Percentiles rank a stretch among this genome's conserved stretches.
These are phyloP conservation scores for Uronychia setigera DNA, from an alignment of 73 alveolate species.

Conservation along the genomic window DNA sequence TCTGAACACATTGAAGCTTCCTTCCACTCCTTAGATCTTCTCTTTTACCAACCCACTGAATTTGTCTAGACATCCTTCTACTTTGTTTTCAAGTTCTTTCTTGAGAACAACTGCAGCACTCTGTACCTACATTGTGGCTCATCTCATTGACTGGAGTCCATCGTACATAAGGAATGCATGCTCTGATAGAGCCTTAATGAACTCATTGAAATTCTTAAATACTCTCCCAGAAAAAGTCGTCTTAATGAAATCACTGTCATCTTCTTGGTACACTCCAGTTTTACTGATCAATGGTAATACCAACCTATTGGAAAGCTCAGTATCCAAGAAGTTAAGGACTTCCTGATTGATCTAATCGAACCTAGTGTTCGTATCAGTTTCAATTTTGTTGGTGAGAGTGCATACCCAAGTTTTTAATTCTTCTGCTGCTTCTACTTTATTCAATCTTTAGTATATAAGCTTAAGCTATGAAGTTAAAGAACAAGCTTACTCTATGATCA, in stretches of 20 bases:
- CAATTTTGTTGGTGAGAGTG: background rate
- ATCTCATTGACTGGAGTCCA: background rate
- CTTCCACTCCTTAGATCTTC: background rate
- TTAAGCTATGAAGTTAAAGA: no score
- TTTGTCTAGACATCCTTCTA: background rate
- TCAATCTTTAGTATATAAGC: no score
- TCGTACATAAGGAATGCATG: background rate
- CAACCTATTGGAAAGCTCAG: background rate
- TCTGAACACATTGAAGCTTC: no score
- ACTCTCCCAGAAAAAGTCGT: background rate
- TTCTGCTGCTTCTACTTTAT: background rate
- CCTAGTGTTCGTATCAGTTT: background rate
- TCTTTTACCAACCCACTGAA: background rate
- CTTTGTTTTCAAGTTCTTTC: background rate
- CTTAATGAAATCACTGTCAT: background rate
- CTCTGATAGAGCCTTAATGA: background rate
- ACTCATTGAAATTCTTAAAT: background rate
- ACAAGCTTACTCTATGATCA: no score
- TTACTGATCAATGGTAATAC: background rate
- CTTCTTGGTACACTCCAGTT: background rate
- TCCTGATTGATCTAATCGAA: background rate
- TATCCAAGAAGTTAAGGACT: background rate
- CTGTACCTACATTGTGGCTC: background rate
- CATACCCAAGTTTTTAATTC: background rate
- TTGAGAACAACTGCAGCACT: background rate